Evolutionary conservation across 2,329 filamentous ascomycete species (phyloP), one percentile per base, ranked within the genome.

Genomic region (Colletotrichum abscissum): DNA sequence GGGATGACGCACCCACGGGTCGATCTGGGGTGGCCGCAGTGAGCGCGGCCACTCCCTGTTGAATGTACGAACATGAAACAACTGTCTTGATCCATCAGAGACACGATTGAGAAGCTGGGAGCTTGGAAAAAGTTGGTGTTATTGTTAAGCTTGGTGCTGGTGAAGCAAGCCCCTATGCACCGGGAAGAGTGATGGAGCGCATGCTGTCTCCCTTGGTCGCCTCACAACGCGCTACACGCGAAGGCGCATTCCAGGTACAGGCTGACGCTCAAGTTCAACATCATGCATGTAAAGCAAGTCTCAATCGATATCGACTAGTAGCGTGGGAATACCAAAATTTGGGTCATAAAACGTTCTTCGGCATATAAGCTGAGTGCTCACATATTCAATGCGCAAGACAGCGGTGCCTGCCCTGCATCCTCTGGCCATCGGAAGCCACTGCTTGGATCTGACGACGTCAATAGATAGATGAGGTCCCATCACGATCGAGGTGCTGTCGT

Each of bases 1-100:
- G 60, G 67, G 67, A 73, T 73, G 70, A 73, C 70, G 70, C 67
- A 70, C 49, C 28, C 22, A 28, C n/a, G 55, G 70, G 70, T 65
- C 70, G 33, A 55, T 65, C 67, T 57, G 60, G 55, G 70, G 55
- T 62, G 42, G 42, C 28, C 55, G 49, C 35, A 59, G 28, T 52
- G 46, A n/a, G n/a, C 46, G 67, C 62, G 52, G n/a, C 65, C 33
- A 24, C 55, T 49, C 28, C 38, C 42, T 49, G 16, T 49, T 19
- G 42, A 49, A 7, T 22, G 30, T n/a, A 26, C 64, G 54, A 46
- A 24, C 33, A 57, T 64, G 67, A 52, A 66, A 73, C 56, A 60
- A 14, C 14, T 62, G 38, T 69, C 69, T 63, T 42, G 63, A 49
- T 49, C 65, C 52, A 54, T 54, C 19, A 6, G 56, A 62, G 28